A percentile compares a stretch with the other conserved stretches of the same genome.
Conservation (phyloP, 257 asterid species). For the Solanum sitiens region DNA sequence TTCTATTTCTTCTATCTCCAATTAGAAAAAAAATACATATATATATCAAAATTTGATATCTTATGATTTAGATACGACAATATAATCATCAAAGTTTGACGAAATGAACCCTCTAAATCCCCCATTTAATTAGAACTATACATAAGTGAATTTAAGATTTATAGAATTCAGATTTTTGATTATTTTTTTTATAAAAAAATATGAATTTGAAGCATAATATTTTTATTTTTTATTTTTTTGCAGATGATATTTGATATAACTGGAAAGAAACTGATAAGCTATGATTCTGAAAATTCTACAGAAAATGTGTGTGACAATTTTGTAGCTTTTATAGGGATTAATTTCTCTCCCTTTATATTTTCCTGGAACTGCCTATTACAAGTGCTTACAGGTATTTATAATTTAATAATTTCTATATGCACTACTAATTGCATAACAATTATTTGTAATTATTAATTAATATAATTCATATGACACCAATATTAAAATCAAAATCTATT, state of each 20-base stretch:
- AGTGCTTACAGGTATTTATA: constrained; percentile 53
- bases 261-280: constrained; percentile 71
- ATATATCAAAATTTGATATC: not conserved
- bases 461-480: not conserved
- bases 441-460: not conserved
- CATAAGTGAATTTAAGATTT: no score
- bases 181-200: not conserved
- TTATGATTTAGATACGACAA: not conserved
- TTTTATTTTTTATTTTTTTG: not conserved
- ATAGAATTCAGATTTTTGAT: not conserved
- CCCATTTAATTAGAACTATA: not conserved
- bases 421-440: not conserved
- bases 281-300: constrained; percentile 44
- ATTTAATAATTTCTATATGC: not conserved
- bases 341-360: constrained; percentile 78
- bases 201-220: not conserved
- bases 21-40: not conserved
- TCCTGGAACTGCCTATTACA: constrained; percentile 84
- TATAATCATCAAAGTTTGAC: not conserved
- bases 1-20: no score
- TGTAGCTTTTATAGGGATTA: constrained; percentile 67
- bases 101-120: not conserved
- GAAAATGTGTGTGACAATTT: constrained; percentile 57
- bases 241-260: constrained; percentile 91
- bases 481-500: no score